phyloP scores from a whole-genome alignment of 257 asterid species.

The Solanum piurae region DNA sequence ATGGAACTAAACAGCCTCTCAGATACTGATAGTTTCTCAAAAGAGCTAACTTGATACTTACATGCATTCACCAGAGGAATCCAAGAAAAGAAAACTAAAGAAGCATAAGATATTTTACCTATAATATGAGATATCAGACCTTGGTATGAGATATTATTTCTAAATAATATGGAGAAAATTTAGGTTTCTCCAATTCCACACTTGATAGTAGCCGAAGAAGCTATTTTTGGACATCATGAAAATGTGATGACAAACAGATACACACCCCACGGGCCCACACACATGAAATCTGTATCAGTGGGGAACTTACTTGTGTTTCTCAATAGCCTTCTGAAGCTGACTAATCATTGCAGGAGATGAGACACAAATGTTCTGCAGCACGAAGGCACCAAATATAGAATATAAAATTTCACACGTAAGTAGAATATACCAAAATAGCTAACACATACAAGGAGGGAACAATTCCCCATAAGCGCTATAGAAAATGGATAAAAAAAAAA shows the following conservation, averaged over 20 bases:
- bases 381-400: neutral
- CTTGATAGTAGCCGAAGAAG: neutral
- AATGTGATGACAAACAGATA: neutral
- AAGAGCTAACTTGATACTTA: neutral
- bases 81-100: neutral
- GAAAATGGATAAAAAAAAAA: conserved; percentile 11
- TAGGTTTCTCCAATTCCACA: neutral
- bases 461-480: neutral
- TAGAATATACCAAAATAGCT: neutral
- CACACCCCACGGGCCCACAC: neutral
- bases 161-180: neutral
- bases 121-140: neutral
- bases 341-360: conserved; percentile 44
- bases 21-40: neutral
- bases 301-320: conserved; percentile 61
- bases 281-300: neutral
- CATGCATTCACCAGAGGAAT: neutral
- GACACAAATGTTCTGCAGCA: conserved; percentile 43
- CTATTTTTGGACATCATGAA: neutral
- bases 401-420: neutral
- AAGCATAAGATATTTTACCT: neutral
- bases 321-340: conserved; percentile 42
- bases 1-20: neutral
- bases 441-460: neutral
- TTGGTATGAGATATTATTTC: neutral